Conservation (phyloP, 129 eudicot genomes). For the carrot (Daucus carota) region DH1_v3.0 NC_030383.2:37925001-37925500, state of each 20-base stretch:
- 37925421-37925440: conserved; percentile 38
- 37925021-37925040: too few species aligned
- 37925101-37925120: conserved; percentile 48
- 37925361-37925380: too few species aligned
- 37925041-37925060: too few species aligned
- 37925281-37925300: conserved; percentile 47
- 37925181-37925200: conserved; percentile 50
- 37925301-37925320: conserved; percentile 29
- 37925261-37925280: conserved; percentile 33
- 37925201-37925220: conserved; percentile 44
- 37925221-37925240: conserved; percentile 33
- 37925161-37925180: conserved; percentile 42
- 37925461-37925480: conserved; percentile 27
- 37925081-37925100: conserved; percentile 31
- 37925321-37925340: conserved; percentile 26
- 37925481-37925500: neutral
- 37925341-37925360: neutral
- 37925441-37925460: conserved; percentile 44
- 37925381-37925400: conserved; percentile 25
- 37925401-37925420: conserved; percentile 35
- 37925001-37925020: too few species aligned
- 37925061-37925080: too few species aligned
- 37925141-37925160: conserved; percentile 15
- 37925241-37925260: conserved; percentile 41
- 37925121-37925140: conserved; percentile 22